phyloP scores from a whole-genome alignment of 495 filamentous ascomycete species.

The Glarea lozoyensis region DNA sequence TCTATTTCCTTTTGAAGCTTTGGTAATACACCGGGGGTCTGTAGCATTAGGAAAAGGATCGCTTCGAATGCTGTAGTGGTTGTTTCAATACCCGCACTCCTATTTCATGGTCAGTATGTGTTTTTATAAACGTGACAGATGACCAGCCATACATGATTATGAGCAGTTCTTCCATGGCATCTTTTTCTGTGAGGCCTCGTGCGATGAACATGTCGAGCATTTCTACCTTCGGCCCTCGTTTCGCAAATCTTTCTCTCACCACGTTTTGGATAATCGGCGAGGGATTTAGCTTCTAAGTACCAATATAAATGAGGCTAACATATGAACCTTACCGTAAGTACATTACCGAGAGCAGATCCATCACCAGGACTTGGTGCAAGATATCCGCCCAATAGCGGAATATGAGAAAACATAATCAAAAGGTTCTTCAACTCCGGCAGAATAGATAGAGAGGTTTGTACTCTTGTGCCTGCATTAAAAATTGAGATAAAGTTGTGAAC shows the following conservation, averaged over 20 bases:
- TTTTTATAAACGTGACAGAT: neutral
- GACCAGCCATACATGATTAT: constrained; percentile 6
- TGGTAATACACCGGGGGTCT: constrained; percentile 34
- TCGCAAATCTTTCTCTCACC: constrained; percentile 23
- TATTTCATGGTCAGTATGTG: constrained; percentile 33
- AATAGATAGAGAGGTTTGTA: neutral
- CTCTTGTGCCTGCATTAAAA: no score
- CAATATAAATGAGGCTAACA: neutral
- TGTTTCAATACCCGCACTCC: constrained; percentile 43
- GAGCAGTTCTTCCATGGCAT: constrained; percentile 28
- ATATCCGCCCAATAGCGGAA: constrained; percentile 28
- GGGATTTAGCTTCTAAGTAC: neutral
- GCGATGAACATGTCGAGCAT: constrained; percentile 32
- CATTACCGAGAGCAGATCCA: constrained; percentile 38
- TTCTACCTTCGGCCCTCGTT: constrained; percentile 14
- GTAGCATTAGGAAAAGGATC: constrained; percentile 44
- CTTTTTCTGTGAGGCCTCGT: constrained; percentile 26
- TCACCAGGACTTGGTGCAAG: constrained; percentile 42
- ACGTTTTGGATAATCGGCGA: constrained; percentile 21
- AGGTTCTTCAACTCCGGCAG: neutral
- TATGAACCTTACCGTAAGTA: constrained; percentile 28
- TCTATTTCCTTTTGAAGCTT: constrained; percentile 20
- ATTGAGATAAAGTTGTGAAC: constrained; percentile 24
- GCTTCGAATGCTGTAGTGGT: constrained; percentile 50
- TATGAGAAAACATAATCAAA: neutral